Percentiles rank a stretch among this genome's conserved stretches.
Evolutionary conservation across 768 basidiomycete species (phyloP).

Genomic region (Lyophyllum shimeji): DNA sequence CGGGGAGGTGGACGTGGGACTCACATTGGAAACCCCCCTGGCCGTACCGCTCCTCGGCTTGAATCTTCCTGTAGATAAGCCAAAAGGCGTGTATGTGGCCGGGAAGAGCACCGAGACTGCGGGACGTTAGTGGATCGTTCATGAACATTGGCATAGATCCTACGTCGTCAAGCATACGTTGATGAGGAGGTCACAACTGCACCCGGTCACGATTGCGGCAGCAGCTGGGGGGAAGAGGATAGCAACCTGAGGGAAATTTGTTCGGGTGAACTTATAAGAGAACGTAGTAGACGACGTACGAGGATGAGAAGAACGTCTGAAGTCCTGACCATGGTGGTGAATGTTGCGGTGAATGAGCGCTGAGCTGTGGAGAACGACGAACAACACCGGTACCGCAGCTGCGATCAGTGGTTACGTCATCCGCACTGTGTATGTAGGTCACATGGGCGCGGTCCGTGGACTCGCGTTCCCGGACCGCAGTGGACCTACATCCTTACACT

Average conservation of each 20-base stretch:
- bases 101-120: constrained; percentile 75
- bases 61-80: constrained; percentile 89
- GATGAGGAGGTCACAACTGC: constrained; percentile 84
- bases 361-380: not conserved
- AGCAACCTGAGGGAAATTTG: constrained; percentile 50
- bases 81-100: constrained; percentile 81
- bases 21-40: constrained; percentile 72
- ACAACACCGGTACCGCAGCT: not conserved
- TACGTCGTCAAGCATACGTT: constrained; percentile 80
- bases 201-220: constrained; percentile 75
- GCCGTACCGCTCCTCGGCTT: constrained; percentile 83
- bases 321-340: constrained; percentile 47
- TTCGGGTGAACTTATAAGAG: not conserved
- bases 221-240: constrained; percentile 84
- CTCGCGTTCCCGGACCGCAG: not conserved
- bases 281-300: constrained; percentile 36
- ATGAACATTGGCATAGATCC: constrained; percentile 19
- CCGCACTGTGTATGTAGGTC: not conserved
- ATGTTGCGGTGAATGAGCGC: not conserved
- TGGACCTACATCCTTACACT: too few relatives aligned
- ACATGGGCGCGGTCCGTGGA: not conserved
- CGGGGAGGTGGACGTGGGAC: constrained; percentile 26
- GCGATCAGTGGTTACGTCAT: constrained; percentile 17
- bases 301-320: constrained; percentile 82
- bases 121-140: not conserved